Evolutionary conservation across 83 land plant genomes (phyloP).

Genomic region (Isoetes engelmannii): DNA sequence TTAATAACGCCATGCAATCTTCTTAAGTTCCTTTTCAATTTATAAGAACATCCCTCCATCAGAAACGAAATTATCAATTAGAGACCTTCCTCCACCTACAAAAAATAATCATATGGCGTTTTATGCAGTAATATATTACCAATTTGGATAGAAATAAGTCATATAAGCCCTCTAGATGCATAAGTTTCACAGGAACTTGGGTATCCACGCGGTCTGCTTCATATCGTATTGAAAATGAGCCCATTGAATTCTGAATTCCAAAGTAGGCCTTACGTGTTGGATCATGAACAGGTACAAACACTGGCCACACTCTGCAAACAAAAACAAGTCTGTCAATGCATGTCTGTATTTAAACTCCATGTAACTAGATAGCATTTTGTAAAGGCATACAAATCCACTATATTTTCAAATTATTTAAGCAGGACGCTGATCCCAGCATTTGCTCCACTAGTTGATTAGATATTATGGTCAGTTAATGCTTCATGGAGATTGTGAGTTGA

Average conservation of each 20-base stretch:
- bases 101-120: neutral
- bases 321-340: neutral
- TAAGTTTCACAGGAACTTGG: constrained; percentile 75
- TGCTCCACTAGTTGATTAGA: no score
- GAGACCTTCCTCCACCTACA: no score
- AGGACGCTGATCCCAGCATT: no score
- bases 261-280: constrained; percentile 83
- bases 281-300: constrained; percentile 97
- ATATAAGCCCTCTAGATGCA: constrained; percentile 95
- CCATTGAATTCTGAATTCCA: constrained; percentile 75
- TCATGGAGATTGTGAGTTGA: no score
- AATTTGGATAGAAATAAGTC: constrained; percentile 85
- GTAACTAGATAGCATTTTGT: no score
- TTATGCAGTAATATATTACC: constrained; percentile 36
- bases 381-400: no score
- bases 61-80: no score
- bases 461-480: no score
- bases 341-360: no score
- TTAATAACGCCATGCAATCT: neutral
- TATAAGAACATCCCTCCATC: neutral
- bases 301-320: constrained; percentile 70
- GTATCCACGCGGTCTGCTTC: constrained; percentile 80
- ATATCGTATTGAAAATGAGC: constrained; percentile 64
- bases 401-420: no score
- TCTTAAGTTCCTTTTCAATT: neutral